Evolutionary conservation across 768 basidiomycete genomes (phyloP), one percentile per base, ranked within the genome.

Genomic region (Cyclocybe aegerita): DNA sequence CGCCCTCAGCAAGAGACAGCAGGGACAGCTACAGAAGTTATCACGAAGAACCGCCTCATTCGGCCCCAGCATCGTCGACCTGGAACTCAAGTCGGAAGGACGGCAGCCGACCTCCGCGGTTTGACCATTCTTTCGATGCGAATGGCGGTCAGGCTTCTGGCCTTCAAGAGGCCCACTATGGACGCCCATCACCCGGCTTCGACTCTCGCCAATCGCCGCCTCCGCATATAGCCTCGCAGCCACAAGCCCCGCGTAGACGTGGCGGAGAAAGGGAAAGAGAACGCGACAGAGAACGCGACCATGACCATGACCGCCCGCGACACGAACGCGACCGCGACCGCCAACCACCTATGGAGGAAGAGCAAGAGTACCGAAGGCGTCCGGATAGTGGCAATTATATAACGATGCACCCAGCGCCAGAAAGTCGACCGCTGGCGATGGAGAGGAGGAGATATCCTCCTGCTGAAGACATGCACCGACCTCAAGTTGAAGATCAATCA

Each of bases 121-220:
- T 68, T 44, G 67, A 65, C 30, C 62, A 62, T 34, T 56, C 57
- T 8, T 43, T 53, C 15, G 41, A 17, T 37, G 45, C 49, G 9
- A 42, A 33, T 29, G 50, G 31, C 3, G 34, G 33, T 12, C 46
- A 46, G 16, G 39, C 10, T 50, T 48, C 43, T 35, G 42, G 35
- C 14, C 47, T 45, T 12, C 55, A 43, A 12, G 43, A 50, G 15
- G 33, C 41, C 32, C 46, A 43, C 23, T 38, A 57, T 23, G 23
- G 30, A n/a, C 39, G 30, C 52, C 31, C 29, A 45, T 29, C 47
- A 14, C 46, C 32, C 30, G 50, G 36, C 9, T 30, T 32, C 34
- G 49, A 33, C 39, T 39, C 4, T 52, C 17, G 50, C 45, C 15
- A 11, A 17, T 31, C 44, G 50, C 14, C 50, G 5, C 33, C 38